A percentile compares a stretch with the other conserved stretches of the same genome.
Evolutionary conservation across 371 early-diverging fungal genomes (phyloP).

Genomic region (Mortierella sp.): DNA sequence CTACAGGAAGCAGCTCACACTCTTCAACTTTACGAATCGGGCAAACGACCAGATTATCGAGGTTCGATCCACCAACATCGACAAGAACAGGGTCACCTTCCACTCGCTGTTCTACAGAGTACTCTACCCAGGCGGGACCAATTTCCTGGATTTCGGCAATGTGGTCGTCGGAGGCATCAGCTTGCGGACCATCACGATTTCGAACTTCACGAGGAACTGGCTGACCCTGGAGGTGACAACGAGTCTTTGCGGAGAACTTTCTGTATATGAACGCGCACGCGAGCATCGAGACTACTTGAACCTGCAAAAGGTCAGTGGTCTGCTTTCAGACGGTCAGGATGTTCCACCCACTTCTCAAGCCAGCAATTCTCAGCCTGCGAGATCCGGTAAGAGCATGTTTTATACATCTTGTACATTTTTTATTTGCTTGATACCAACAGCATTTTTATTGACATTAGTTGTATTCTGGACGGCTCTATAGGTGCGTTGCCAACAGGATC

Average conservation of each 20-base stretch:
- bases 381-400: not conserved
- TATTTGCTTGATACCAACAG: not conserved
- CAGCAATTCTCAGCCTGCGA: not conserved
- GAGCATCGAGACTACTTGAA: constrained; percentile 42
- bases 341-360: not conserved
- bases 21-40: constrained; percentile 90
- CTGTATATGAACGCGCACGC: constrained; percentile 45
- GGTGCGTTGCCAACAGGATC: not conserved
- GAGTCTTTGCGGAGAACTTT: constrained; percentile 78
- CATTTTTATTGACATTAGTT: not conserved
- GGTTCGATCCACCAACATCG: constrained; percentile 94
- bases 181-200: constrained; percentile 86
- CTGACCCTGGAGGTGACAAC: constrained; percentile 73
- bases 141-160: constrained; percentile 94
- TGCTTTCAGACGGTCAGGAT: constrained; percentile 18
- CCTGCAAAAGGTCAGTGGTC: constrained; percentile 14
- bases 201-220: constrained; percentile 81
- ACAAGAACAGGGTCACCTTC: constrained; percentile 95
- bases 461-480: too few species aligned
- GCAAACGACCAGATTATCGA: constrained; percentile 94
- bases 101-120: constrained; percentile 97
- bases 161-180: constrained; percentile 87
- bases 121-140: constrained; percentile 89
- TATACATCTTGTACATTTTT: too few species aligned
- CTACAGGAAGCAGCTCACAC: constrained; percentile 95